Evolutionary conservation across 179 eudicot genomes (phyloP).

Genomic region (Actinidia arguta): DNA sequence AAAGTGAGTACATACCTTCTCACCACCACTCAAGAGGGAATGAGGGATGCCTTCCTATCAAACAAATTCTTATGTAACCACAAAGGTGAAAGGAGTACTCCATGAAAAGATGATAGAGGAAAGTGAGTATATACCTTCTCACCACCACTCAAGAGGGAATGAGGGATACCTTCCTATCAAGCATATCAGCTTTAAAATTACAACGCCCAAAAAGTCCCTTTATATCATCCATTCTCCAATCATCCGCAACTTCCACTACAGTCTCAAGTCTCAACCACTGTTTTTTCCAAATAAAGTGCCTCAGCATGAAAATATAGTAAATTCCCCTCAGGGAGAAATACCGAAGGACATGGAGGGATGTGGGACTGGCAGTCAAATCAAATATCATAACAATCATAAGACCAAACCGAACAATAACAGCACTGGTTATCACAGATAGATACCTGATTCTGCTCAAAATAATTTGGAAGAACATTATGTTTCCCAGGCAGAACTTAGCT

Average conservation of each 20-base stretch:
- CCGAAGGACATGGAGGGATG: background rate
- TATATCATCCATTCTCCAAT: slow-evolving; percentile 92
- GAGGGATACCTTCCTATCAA: slow-evolving; percentile 94
- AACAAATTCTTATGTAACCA: background rate
- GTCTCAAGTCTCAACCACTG: slow-evolving; percentile 94
- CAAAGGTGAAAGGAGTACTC: background rate
- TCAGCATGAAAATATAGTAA: slow-evolving; percentile 64
- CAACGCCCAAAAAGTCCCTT: slow-evolving; percentile 95
- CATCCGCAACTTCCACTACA: slow-evolving; percentile 95
- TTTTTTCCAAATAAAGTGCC: slow-evolving; percentile 89
- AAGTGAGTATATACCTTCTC: slow-evolving; percentile 69
- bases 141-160: slow-evolving; percentile 94
- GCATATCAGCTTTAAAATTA: slow-evolving; percentile 96
- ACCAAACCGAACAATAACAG: background rate
- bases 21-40: too few species aligned
- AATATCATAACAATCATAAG: background rate
- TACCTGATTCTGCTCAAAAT: slow-evolving; percentile 99
- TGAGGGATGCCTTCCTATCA: too few species aligned
- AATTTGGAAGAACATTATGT: slow-evolving; percentile 93
- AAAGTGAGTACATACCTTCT: too few species aligned
- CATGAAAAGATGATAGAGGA: background rate
- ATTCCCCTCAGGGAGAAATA: background rate
- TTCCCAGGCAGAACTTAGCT: slow-evolving; percentile 92
- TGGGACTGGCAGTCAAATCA: slow-evolving; percentile 8
- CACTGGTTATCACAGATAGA: background rate